These are phyloP conservation scores for Aspergillus coremiiformis DNA, from an alignment of 495 filamentous ascomycete species.

Conservation along the genomic window DNA sequence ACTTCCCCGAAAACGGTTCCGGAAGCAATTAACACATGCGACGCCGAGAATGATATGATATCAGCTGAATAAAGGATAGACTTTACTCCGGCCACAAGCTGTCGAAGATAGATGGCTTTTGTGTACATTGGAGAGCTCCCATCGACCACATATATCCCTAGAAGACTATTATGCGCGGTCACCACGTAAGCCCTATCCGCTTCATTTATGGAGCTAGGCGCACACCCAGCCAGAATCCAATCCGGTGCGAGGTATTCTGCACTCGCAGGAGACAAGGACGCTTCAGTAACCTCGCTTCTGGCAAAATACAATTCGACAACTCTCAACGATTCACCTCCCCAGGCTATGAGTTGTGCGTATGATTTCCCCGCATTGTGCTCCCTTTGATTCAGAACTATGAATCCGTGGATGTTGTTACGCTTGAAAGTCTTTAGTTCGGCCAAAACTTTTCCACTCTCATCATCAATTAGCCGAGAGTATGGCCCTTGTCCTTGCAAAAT, in stretches of 20 bases:
- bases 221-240: constrained; percentile 75
- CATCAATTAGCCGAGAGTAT: constrained; percentile 32
- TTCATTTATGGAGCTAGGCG: constrained; percentile 16
- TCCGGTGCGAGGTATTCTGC: constrained; percentile 50
- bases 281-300: constrained; percentile 14
- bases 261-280: constrained; percentile 18
- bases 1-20: constrained; percentile 94
- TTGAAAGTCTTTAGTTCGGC: constrained; percentile 29
- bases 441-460: constrained; percentile 24
- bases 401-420: constrained; percentile 39
- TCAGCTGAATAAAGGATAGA: constrained; percentile 87
- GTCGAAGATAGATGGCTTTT: constrained; percentile 24
- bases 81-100: constrained; percentile 60
- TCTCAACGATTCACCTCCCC: constrained; percentile 67
- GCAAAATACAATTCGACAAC: constrained; percentile 39
- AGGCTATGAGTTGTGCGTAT: constrained; percentile 51
- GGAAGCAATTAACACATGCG: constrained; percentile 64
- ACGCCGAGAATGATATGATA: constrained; percentile 48
- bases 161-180: constrained; percentile 77
- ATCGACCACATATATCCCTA: constrained; percentile 34
- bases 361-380: constrained; percentile 15
- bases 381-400: constrained; percentile 20
- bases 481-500: constrained; percentile 39
- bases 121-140: constrained; percentile 13
- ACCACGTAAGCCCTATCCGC: constrained; percentile 41